Evolutionary conservation across 1,284 basidiomycete genomes (phyloP), one percentile per base, ranked within the genome.

Genomic region (Ceratobasidium theobromae): DNA sequence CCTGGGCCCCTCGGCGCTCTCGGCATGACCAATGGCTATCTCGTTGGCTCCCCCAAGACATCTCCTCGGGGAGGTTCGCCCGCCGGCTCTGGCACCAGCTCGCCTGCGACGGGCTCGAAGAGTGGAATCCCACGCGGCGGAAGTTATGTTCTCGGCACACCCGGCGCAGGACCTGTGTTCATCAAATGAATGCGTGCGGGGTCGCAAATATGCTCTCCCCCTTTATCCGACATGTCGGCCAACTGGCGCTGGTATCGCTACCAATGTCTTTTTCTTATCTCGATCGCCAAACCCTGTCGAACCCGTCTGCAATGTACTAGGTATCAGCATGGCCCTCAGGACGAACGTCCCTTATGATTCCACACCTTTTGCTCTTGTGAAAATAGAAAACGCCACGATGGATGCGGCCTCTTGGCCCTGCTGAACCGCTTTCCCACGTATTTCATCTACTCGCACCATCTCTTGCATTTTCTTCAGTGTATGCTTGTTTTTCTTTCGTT

Each of bases 311-410:
- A 49, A 46, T 60, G 55, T 60, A 60, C 45, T 49, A 48, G 55
- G 55, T 49, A 60, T 60, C 55, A 60, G 55, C 55, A 60, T 60
- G 55, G 55, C 55, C 55, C 55, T 60, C 55, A 60, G 55, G 55
- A 60, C 55, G 55, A 33, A 48, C 41, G 53, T 43, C 43, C 30
- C 30, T 48, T 23, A 60, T 38, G 55, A 60, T 25, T 35, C n/a
- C 55, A 40, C 54, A 43, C 18, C 43, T 46, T 38, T 33, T 21
- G n/a, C 40, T 57, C n/a, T 25, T 54, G 41, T 57, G 43, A 60
- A 60, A 60, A 3, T 45, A 38, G 16, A 48, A 23, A 60, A 48
- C 41, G 23, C 23, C 28, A 60, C 43, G 55, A 60, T 45, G 40
- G 55, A 43, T 28, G 55, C 55, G 55, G 55, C 55, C 55, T 60